These are phyloP conservation scores for Prillingera fragicola DNA, from an alignment of 1,284 basidiomycete species.

Conservation along the genomic window DNA sequence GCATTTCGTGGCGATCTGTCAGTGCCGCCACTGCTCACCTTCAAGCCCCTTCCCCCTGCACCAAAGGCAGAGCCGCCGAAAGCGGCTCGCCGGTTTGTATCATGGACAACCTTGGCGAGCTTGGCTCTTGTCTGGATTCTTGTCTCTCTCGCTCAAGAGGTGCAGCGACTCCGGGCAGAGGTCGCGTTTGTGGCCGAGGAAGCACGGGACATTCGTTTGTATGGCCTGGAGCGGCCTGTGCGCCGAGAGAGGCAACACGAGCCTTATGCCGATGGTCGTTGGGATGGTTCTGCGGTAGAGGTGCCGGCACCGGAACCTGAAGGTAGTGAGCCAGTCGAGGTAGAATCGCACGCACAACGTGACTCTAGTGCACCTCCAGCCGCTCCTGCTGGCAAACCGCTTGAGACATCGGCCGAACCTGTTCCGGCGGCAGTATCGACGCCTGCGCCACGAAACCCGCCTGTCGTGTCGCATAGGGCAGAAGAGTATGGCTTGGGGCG, in stretches of 20 bases:
- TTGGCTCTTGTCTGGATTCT: constrained; percentile 34
- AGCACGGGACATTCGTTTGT: constrained; percentile 32
- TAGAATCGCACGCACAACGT: too few relatives aligned
- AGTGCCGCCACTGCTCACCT: constrained; percentile 2
- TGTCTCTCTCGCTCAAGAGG: constrained; percentile 29
- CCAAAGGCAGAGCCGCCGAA: not conserved
- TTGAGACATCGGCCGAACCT: too few relatives aligned
- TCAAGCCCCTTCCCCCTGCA: constrained; percentile 1
- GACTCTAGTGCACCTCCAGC: too few relatives aligned
- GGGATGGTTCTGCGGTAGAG: not conserved
- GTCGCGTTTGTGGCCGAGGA: constrained; percentile 37
- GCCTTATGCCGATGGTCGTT: not conserved
- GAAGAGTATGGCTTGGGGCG: not conserved
- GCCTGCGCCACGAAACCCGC: too few relatives aligned
- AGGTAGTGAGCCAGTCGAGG: too few relatives aligned
- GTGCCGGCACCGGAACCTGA: not conserved
- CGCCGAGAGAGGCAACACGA: not conserved
- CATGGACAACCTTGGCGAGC: constrained; percentile 26
- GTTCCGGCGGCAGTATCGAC: too few relatives aligned
- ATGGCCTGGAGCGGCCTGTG: constrained; percentile 12
- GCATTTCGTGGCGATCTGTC: constrained; percentile 12
- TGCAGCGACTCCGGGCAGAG: constrained; percentile 34
- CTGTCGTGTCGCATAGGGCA: not conserved
- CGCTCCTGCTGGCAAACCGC: too few relatives aligned
- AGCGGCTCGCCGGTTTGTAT: constrained; percentile 14